A percentile compares a stretch with the other conserved stretches of the same genome.
These are phyloP conservation scores for Cytospora piceae DNA, from an alignment of 2,329 filamentous ascomycete species.

Conservation along the genomic window DNA sequence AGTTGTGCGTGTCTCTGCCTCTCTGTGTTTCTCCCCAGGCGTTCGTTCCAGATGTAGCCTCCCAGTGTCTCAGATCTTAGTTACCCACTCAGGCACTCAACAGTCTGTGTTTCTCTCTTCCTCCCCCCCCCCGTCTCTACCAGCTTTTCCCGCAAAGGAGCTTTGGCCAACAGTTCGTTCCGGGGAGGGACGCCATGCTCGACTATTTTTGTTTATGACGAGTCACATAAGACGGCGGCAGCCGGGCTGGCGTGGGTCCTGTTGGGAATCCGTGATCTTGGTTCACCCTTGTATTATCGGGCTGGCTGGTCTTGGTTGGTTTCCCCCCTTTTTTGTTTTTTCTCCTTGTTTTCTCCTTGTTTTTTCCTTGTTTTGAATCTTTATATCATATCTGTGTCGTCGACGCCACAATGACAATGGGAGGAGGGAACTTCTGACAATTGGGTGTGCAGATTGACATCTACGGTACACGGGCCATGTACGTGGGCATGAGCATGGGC, in stretches of 20 bases:
- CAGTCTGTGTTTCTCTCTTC: not conserved
- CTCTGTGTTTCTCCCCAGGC: constrained; percentile 25
- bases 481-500: not conserved
- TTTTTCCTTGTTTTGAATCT: not conserved
- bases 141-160: constrained; percentile 26
- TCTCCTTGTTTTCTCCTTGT: not conserved
- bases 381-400: not conserved
- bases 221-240: constrained; percentile 12
- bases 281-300: not conserved
- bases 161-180: constrained; percentile 36
- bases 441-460: not conserved
- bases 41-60: constrained; percentile 23
- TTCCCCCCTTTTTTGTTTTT: not conserved
- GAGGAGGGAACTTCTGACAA: not conserved
- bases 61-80: constrained; percentile 26
- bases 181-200: not conserved
- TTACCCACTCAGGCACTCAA: constrained; percentile 26
- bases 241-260: not conserved
- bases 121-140: constrained; percentile 31
- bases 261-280: not conserved
- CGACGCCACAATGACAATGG: not conserved
- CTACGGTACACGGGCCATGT: not conserved
- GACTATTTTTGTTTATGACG: constrained; percentile 6
- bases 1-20: constrained; percentile 2
- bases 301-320: not conserved